A percentile compares a stretch with the other conserved stretches of the same genome.
phyloP scores from a whole-genome alignment of 169 alveolate species.

The Eimeria maxima region DNA sequence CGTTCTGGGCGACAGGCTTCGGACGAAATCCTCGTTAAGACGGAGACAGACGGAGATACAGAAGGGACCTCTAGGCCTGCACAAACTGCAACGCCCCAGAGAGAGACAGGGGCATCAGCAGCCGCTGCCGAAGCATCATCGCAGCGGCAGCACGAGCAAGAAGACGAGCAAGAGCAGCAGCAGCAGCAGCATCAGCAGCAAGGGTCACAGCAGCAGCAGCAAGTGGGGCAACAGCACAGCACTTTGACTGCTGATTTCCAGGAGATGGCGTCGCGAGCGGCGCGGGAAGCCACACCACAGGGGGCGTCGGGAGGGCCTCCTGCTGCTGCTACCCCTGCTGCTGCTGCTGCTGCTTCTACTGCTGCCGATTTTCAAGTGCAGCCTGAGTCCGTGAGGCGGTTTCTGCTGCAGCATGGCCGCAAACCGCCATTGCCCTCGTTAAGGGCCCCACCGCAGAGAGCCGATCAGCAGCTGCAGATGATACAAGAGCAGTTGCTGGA shows the following conservation, averaged over 20 bases:
- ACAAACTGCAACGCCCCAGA: neutral
- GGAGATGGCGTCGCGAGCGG: conserved; percentile 23
- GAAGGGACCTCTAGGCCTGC: too few relatives aligned
- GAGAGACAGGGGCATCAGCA: neutral
- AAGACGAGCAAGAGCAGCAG: too few relatives aligned
- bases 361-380: neutral
- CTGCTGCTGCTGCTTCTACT: neutral
- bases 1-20: too few relatives aligned
- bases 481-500: conserved; percentile 55
- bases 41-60: neutral
- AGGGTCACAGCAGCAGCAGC: neutral
- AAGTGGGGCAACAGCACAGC: neutral
- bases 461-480: conserved; percentile 50
- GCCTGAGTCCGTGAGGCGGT: conserved; percentile 8
- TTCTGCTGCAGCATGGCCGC: conserved; percentile 18
- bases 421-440: neutral
- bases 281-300: neutral
- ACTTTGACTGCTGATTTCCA: neutral
- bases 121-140: neutral
- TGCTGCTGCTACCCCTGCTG: conserved; percentile 11
- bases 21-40: neutral
- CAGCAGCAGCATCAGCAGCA: too few relatives aligned
- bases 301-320: neutral
- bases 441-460: conserved; percentile 56
- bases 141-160: too few relatives aligned